Evolutionary conservation across 176 grass and related monocot genomes (phyloP), one percentile per base, ranked within the genome.

Genomic region (Triticum turgidum): DNA sequence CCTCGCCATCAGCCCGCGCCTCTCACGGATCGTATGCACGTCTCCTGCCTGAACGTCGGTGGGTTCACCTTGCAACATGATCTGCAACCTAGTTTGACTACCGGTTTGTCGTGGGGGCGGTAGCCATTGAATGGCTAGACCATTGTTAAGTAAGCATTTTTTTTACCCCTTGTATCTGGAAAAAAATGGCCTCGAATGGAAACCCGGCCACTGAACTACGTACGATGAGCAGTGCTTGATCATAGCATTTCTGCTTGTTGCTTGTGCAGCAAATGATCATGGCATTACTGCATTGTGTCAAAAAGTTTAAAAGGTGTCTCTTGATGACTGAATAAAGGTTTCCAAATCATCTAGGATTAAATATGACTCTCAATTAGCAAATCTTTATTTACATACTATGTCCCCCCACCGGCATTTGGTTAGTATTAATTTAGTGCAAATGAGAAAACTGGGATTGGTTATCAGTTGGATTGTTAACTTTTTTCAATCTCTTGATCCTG

Each of bases 1-100:
- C 32, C 89, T 81, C 61, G 18, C 70, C 83, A 81, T 47, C 80
- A 61, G 63, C 74, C 86, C 41, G 12, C 64, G 22, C 80, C 81
- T 76, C 63, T 71, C 27, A 83, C 51, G 45, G 95, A 90, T 65
- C 87, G 73, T 59, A 82, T 80, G 13, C 64, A 65, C 9, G 82
- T 94, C 78, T 82, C 86, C 83, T 97, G 95, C 78, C 52, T 92
- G 56, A 89, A 89, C 67, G 86, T 86, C 80, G 92, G 95, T 97
- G 84, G n/a, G 87, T 97, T 74, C 52, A 83, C 76, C 77, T 87
- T 86, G 58, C 63, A 83, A 59, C 45, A 71, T 73, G 41, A 34
- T 87, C 72, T 68, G 42, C 72, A 86, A 42, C 69, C 45, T 82
- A 76, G 47, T 82, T 78, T 87, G 63, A 78, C 77, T 79, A 34